Base-by-base conservation (phyloP, 78 protist genomes). In the Dictyostelium brefeldianum region DNA sequence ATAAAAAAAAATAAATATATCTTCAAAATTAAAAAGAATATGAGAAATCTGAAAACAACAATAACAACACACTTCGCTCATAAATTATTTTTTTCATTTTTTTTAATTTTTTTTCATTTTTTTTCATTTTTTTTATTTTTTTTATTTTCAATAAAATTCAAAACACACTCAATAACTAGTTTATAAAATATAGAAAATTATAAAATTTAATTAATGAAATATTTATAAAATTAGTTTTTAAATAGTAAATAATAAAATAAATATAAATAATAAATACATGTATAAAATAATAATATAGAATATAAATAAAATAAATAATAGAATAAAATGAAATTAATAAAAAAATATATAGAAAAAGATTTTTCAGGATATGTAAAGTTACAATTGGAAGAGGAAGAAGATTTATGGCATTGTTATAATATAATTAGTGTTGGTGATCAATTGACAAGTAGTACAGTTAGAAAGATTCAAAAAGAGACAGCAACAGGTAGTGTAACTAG, bases 361-460 rank as follows among this genome's bases (percentile, higher is more conserved):
- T 31, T 77, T 29, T 59, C 83, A 57, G 92, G 92, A 8, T 50
- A 27, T 22, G 82, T 74, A 7, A 87, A 87, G 50, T 53, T 87
- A 46, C 92, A 87, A 11, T 59, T 87, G 2, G 95, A 91, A 1
- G 96, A 96, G 36, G 81, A 71, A 7, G 97, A 96, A 27, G 97
- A 96, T 84, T 73, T 96, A 90, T 96, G 97, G 97, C 95, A 96
- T 67, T 91, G 87, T 8, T 96, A 93, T 92, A 96, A 96, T 80
- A 62, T 96, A 18, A 53, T 96, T 3, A 43, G 48, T 5, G 70
- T 54, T 1, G 97, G 96, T 0, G 97, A 96, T 77, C 50, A 51
- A 81, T 8, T 96, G 22, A 48, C 81, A 15, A 65, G 92, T 10
- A 51, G 87, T n/a, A 93, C 97, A 2, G 48, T 89, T 22, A 69